Evolutionary conservation across 371 early-diverging fungal genomes (phyloP), one percentile per base, ranked within the genome.

Genomic region (Rhizopus stolonifer): DNA sequence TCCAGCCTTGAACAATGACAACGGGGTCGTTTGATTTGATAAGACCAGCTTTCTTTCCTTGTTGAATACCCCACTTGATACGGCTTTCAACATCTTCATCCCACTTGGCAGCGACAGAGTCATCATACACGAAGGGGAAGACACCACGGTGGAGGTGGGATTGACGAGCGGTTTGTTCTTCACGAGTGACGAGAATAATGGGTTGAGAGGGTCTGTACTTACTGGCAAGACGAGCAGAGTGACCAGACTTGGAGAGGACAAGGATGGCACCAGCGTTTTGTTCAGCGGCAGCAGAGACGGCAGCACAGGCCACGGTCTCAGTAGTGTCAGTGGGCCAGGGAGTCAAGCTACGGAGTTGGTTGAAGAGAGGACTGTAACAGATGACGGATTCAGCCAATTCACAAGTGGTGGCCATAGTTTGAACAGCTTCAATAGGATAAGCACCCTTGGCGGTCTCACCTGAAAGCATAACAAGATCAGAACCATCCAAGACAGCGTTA

Each of bases 391-490:
- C 92, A 33, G 92, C 89, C 26, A 88, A 64, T 40, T 72, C 60
- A 55, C 87, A 80, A 14, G 84, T 85, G 46, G 77, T 76, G 50
- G 82, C 74, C 90, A 90, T 90, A 61, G 88, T 88, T 40, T 58
- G 54, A 52, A 90, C 90, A 11, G 89, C 83, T 60, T 91, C 83
- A 58, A 86, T 51, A 38, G 89, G 85, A 69, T 93, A 90, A 49
- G 61, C 44, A 32, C 86, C 99, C 66, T 90, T 90, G 59, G 99
- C 98, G 1, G 96, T 97, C 72, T 99, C 99, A 59, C 90, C 94
- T 29, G 94, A 94, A 52, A 98, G 81, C 99, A 99, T 99, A 54
- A 98, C 95, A 55, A 93, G 86, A 79, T 95, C 97, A 40, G 94
- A 89, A 50, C 96, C 96, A 70, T 96, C 95, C 50, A 94, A 64